Base-by-base conservation (phyloP, 2,329 filamentous ascomycete species). In the Leptographium radiaticola region DNA sequence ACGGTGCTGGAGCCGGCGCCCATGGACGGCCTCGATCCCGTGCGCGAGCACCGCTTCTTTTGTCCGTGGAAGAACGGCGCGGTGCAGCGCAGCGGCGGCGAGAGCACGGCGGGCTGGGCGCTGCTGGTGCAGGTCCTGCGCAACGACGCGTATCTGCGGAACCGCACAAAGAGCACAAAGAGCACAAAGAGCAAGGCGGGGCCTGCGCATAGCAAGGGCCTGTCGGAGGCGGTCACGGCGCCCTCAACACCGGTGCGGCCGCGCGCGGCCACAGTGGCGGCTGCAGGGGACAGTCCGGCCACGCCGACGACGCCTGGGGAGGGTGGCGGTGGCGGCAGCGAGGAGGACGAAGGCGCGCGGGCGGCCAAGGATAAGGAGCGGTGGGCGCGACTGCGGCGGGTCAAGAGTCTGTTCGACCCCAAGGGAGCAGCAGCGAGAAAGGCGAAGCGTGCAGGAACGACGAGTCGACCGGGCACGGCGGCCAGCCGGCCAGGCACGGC, bases 21-120 rank as follows among this genome's bases (percentile, higher is more conserved):
- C 1, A 83, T 86, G 75, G 77, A 80, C 59, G 73, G 79, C 54
- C 74, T 93, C 1, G 83, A 91, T 62, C 80, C 82, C 6, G 68
- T 84, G 2, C 75, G 76, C 6, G 85, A 90, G 65, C 87, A 93
- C 66, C 80, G 88, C 57, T 86, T 88, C 62, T 93, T 90, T 63
- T 93, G 87, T 60, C 87, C 87, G 1, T 93, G 87, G 87, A 76
- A 84, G 56, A 87, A 82, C 60, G 67, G 79, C 4, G 62, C 70
- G 12, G 75, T 80, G 1, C 86, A 90, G 64, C 80, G 75, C 53
- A 72, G 62, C 52, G 58, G 62, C 2, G 69, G 63, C 48, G 66
- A 65, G 8, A 66, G 67, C 38, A 64, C 69, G 59, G 66, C 79
- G 0, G 80, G 73, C 0, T 84, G 80, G 80, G 72, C 75, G 58